A percentile compares a stretch with the other conserved stretches of the same genome.
phyloP scores from a whole-genome alignment of 1,284 basidiomycete genomes.

The Phlebopus sp. region DNA sequence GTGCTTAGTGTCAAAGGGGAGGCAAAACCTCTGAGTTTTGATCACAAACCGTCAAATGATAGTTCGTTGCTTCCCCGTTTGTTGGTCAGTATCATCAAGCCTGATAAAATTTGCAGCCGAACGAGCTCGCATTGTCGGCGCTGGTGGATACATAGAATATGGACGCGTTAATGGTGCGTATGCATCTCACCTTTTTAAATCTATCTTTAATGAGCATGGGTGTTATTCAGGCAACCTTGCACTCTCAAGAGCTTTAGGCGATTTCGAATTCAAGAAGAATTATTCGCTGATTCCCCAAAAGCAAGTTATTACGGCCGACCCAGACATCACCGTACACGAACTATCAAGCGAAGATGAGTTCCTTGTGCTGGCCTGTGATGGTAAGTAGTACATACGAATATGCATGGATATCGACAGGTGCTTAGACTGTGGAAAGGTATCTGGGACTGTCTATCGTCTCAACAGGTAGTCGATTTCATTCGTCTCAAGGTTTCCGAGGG shows the following conservation, averaged over 20 bases:
- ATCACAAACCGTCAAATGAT: conserved; percentile 94
- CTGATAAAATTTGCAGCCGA: conserved; percentile 55
- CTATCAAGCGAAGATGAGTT: conserved; percentile 93
- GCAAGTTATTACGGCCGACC: conserved; percentile 95
- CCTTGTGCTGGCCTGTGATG: conserved; percentile 94
- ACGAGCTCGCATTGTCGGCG: conserved; percentile 81
- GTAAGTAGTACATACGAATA: conserved; percentile 43
- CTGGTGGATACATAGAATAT: conserved; percentile 97
- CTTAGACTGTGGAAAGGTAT: conserved; percentile 62
- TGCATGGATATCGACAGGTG: not conserved
- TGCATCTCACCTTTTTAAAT: not conserved
- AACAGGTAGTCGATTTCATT: conserved; percentile 90
- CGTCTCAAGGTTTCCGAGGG: conserved; percentile 82
- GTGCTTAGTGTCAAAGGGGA: conserved; percentile 87
- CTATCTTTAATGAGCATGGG: not conserved
- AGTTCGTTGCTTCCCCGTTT: conserved; percentile 43
- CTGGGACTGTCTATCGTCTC: conserved; percentile 96
- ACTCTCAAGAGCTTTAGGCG: conserved; percentile 91
- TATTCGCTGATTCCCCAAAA: conserved; percentile 76
- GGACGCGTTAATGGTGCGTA: conserved; percentile 92
- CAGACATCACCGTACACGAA: conserved; percentile 84
- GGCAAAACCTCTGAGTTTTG: conserved; percentile 86
- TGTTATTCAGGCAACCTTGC: conserved; percentile 82
- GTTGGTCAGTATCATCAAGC: not conserved
- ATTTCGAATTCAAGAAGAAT: conserved; percentile 99